phyloP scores from a whole-genome alignment of 2,329 filamentous ascomycete genomes.

The Xylaria sp. region DNA sequence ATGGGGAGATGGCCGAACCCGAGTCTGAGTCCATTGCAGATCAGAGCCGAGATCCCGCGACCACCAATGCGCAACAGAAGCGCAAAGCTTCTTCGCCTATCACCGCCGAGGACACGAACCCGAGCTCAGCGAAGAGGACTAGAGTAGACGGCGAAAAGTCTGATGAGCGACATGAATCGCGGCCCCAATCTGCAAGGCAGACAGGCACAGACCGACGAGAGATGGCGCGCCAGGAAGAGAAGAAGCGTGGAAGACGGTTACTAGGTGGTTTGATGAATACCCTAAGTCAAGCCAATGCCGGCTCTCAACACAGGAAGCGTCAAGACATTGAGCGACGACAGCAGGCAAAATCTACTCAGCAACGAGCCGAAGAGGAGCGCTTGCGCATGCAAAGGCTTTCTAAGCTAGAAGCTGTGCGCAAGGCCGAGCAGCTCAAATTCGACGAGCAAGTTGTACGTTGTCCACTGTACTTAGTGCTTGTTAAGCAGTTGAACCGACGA shows the following conservation, averaged over 20 bases:
- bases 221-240: slow-evolving; percentile 73
- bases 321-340: slow-evolving; percentile 86
- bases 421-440: slow-evolving; percentile 77
- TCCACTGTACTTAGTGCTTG: background rate
- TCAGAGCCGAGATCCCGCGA: slow-evolving; percentile 17
- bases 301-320: slow-evolving; percentile 73
- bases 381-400: slow-evolving; percentile 73
- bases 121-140: slow-evolving; percentile 46
- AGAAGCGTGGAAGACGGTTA: slow-evolving; percentile 83
- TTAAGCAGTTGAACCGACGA: background rate
- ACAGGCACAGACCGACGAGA: slow-evolving; percentile 52
- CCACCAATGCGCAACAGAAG: slow-evolving; percentile 44
- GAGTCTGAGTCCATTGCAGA: slow-evolving; percentile 31
- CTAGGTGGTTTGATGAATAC: slow-evolving; percentile 86
- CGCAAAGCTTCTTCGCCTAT: slow-evolving; percentile 49
- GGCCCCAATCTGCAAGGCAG: slow-evolving; percentile 32
- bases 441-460: slow-evolving; percentile 79
- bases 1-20: slow-evolving; percentile 34
- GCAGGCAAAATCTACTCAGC: slow-evolving; percentile 78
- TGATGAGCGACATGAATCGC: slow-evolving; percentile 34
- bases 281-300: slow-evolving; percentile 76
- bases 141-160: slow-evolving; percentile 39
- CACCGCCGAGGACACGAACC: slow-evolving; percentile 37
- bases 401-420: slow-evolving; percentile 69
- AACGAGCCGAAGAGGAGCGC: slow-evolving; percentile 77